phyloP scores from a whole-genome alignment of 768 basidiomycete genomes.

The Cystofilobasidium capitatum region DNA sequence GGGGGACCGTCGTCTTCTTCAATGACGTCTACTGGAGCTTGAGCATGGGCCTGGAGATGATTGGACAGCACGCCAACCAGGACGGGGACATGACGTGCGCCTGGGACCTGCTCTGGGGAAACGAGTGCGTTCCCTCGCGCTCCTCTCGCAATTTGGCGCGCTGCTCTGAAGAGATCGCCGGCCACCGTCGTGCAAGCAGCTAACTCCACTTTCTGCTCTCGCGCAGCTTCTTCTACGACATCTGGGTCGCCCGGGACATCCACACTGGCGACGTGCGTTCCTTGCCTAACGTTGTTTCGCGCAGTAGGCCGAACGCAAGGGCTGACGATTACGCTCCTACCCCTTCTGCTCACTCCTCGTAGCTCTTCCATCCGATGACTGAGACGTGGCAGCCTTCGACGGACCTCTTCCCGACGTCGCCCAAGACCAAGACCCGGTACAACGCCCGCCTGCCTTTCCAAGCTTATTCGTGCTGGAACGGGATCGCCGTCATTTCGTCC shows the following conservation, averaged over 20 bases:
- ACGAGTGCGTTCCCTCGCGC: conserved; percentile 6
- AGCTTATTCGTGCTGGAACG: conserved; percentile 25
- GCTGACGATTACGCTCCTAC: no score
- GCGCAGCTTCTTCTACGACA: conserved; percentile 38
- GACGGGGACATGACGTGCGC: conserved; percentile 40
- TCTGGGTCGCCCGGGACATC: conserved; percentile 40
- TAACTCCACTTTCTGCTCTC: background rate
- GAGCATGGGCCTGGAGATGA: conserved; percentile 36
- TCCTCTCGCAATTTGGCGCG: background rate
- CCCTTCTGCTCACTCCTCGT: background rate
- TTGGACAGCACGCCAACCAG: conserved; percentile 37
- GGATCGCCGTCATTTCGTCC: conserved; percentile 18
- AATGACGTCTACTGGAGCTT: conserved; percentile 39
- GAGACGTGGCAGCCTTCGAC: conserved; percentile 15
- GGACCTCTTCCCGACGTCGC: conserved; percentile 35
- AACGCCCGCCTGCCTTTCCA: conserved; percentile 30
- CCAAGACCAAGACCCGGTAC: conserved; percentile 31
- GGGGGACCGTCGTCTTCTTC: conserved; percentile 33
- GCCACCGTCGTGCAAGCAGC: no score
- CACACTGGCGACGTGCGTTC: conserved; percentile 35
- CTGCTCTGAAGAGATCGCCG: no score
- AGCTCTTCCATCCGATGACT: conserved; percentile 15
- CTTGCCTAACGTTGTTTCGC: conserved; percentile 30
- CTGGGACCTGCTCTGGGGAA: conserved; percentile 35
- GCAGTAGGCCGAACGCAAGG: conserved; percentile 30